These are phyloP conservation scores for Ochetophila trinervis DNA, from an alignment of 306 rosid genomes.

Conservation along the genomic window DNA sequence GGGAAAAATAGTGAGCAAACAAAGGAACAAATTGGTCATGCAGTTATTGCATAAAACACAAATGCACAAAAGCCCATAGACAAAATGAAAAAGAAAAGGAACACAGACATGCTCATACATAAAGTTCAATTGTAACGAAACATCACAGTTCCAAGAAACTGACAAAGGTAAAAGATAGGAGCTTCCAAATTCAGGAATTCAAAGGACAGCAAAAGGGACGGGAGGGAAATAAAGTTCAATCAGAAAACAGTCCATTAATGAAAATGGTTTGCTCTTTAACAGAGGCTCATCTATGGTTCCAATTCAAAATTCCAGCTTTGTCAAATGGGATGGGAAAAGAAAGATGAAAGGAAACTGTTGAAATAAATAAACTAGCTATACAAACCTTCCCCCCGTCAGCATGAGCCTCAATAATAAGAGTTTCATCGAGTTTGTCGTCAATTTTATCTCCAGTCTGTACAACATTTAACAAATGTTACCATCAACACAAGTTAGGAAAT, in stretches of 20 bases:
- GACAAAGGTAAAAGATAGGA: too few relatives aligned
- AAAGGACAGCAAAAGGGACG: too few relatives aligned
- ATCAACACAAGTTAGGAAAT: too few relatives aligned
- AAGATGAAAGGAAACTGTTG: background rate
- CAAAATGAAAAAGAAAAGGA: too few relatives aligned
- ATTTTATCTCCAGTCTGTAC: conserved; percentile 52
- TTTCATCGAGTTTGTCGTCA: conserved; percentile 57
- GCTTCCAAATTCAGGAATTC: too few relatives aligned
- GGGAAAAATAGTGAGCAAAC: background rate
- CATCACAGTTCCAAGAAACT: too few relatives aligned
- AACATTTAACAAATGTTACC: conserved; percentile 12
- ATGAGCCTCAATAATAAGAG: conserved; percentile 72
- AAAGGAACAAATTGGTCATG: background rate
- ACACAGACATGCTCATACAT: background rate
- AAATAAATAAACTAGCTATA: conserved; percentile 13
- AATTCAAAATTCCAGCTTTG: background rate
- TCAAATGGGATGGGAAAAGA: background rate
- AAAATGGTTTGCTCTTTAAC: too few relatives aligned
- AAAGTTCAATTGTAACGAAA: too few relatives aligned
- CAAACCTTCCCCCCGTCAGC: conserved; percentile 94
- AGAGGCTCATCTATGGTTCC: background rate
- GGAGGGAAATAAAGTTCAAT: too few relatives aligned
- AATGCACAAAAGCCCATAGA: too few relatives aligned
- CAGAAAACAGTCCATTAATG: too few relatives aligned
- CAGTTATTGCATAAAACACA: too few relatives aligned